These are phyloP conservation scores for Cyberlindnera maclurae DNA, from an alignment of 805 yeast species.

Conservation along the genomic window DNA sequence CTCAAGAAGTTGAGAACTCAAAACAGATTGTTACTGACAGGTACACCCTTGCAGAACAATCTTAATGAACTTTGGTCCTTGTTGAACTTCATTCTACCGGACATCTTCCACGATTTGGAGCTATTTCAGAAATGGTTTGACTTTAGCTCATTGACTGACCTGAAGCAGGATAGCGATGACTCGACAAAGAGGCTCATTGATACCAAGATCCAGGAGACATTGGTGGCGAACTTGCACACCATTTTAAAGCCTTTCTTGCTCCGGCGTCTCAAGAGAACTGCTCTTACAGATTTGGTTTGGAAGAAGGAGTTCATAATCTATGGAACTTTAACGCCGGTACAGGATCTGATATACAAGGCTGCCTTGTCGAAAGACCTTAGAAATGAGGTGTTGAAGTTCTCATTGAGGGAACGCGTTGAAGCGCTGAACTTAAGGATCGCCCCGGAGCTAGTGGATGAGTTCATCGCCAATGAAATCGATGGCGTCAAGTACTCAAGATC, in stretches of 20 bases:
- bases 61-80: conserved; percentile 88
- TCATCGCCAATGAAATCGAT: conserved; percentile 33
- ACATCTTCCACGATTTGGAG: conserved; percentile 83
- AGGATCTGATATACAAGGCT: conserved; percentile 51
- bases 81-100: conserved; percentile 86
- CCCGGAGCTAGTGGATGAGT: conserved; percentile 32
- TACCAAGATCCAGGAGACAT: conserved; percentile 47
- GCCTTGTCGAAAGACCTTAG: conserved; percentile 41
- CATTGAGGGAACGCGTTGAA: conserved; percentile 44
- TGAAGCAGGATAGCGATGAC: conserved; percentile 28
- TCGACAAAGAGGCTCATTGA: conserved; percentile 46
- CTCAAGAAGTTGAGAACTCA: conserved; percentile 59
- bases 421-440: conserved; percentile 28
- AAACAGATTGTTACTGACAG: conserved; percentile 78
- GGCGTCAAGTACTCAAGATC: conserved; percentile 22
- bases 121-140: conserved; percentile 94
- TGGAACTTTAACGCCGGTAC: conserved; percentile 57
- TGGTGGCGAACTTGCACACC: conserved; percentile 75
- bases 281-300: conserved; percentile 66
- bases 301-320: conserved; percentile 85
- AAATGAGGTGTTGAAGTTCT: conserved; percentile 36
- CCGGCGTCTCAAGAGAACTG: conserved; percentile 73
- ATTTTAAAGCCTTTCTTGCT: conserved; percentile 83
- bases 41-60: conserved; percentile 95
- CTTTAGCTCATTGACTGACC: conserved; percentile 49